phyloP scores from a whole-genome alignment of 768 basidiomycete species.

The Guyanaporus albipodus region DNA sequence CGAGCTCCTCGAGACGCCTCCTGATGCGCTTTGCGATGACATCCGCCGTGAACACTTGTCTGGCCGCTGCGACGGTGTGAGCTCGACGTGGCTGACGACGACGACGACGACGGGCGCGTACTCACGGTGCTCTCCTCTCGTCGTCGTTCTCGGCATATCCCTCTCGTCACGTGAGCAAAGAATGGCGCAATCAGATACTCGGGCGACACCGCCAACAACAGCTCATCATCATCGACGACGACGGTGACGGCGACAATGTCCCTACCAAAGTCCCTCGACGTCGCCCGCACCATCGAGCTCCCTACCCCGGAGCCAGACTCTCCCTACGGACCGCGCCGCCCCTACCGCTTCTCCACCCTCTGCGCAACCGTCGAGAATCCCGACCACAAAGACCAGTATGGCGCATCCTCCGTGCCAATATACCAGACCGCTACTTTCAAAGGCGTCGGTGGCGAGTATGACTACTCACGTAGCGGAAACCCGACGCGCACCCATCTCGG shows the following conservation, averaged over 20 bases:
- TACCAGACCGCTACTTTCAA: conserved; percentile 99
- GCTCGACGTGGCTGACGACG: conserved; percentile 3
- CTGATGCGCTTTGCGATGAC: conserved; percentile 72
- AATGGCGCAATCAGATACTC: conserved; percentile 14
- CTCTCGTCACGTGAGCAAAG: conserved; percentile 17
- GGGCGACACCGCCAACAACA: no score
- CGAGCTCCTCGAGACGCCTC: conserved; percentile 79
- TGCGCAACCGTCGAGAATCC: conserved; percentile 93
- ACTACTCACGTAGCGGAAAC: conserved; percentile 94
- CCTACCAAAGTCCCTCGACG: conserved; percentile 4
- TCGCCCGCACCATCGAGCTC: conserved; percentile 43
- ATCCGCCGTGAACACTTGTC: conserved; percentile 54
- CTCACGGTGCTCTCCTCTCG: conserved; percentile 32
- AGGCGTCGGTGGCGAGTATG: conserved; percentile 83
- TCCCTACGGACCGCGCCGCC: conserved; percentile 60
- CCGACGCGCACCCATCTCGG: conserved; percentile 94
- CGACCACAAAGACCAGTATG: conserved; percentile 91
- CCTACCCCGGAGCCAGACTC: conserved; percentile 84
- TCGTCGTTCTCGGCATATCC: conserved; percentile 23
- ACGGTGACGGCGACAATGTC: conserved; percentile 11
- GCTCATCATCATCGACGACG: not conserved
- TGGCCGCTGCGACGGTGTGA: conserved; percentile 36
- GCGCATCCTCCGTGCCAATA: conserved; percentile 91
- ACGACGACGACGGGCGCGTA: not conserved
- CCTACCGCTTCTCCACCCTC: conserved; percentile 85